phyloP scores from a whole-genome alignment of 441 rosid genomes.

The Gossypium schwendimanii region DNA sequence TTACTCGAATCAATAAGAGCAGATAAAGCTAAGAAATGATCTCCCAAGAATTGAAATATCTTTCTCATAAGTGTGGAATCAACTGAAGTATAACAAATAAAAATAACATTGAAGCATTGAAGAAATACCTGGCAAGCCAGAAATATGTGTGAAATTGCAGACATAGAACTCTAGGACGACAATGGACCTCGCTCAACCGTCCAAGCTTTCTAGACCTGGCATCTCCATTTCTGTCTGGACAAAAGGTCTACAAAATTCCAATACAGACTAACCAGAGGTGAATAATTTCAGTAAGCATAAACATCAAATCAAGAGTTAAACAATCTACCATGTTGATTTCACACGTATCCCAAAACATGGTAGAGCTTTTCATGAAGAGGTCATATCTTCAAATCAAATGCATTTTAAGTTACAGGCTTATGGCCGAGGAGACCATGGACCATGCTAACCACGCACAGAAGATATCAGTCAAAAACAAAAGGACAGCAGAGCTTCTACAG shows the following conservation, averaged over 20 bases:
- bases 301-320: not conserved
- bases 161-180: not conserved
- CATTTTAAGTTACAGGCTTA: not conserved
- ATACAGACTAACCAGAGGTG: not conserved
- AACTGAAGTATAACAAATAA: not conserved
- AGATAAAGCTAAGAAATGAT: not conserved
- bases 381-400: not conserved
- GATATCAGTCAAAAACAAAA: not conserved
- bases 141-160: not conserved
- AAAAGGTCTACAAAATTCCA: not conserved
- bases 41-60: not conserved
- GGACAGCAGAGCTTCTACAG: not conserved
- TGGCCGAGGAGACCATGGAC: not conserved
- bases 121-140: not conserved
- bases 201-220: slow-evolving; percentile 3
- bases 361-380: not conserved
- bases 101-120: not conserved
- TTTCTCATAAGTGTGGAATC: not conserved
- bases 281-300: not conserved
- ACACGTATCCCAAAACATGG: not conserved
- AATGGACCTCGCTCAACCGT: not conserved
- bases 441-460: slow-evolving; percentile 2
- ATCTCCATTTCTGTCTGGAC: not conserved
- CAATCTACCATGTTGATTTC: not conserved
- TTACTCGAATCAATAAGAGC: not conserved